A percentile compares a stretch with the other conserved stretches of the same genome.
Conservation (phyloP, 2,329 filamentous ascomycete genomes). For the Fusarium dimerum region DNA sequence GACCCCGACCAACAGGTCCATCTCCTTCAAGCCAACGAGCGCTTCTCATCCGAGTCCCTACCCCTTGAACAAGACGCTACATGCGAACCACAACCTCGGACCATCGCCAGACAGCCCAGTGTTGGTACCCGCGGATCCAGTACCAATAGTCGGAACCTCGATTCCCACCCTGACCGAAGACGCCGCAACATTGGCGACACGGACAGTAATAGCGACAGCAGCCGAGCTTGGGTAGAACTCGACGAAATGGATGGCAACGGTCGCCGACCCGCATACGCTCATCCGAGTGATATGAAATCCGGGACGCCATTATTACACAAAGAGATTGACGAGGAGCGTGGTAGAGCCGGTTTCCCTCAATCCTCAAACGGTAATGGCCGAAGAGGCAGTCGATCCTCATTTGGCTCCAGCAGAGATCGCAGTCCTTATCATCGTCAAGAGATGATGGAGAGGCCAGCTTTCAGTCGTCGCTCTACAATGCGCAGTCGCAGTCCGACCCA, state of each 20-base stretch:
- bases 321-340: constrained; percentile 33
- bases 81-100: constrained; percentile 27
- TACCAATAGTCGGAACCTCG: constrained; percentile 27
- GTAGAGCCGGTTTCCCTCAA: constrained; percentile 20
- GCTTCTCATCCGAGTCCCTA: constrained; percentile 13
- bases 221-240: constrained; percentile 19
- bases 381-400: constrained; percentile 16
- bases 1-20: constrained; percentile 24
- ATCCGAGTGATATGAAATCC: constrained; percentile 47
- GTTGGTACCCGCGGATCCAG: constrained; percentile 25
- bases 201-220: constrained; percentile 35
- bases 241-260: constrained; percentile 45
- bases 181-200: constrained; percentile 35
- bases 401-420: constrained; percentile 25
- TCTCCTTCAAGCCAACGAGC: constrained; percentile 20
- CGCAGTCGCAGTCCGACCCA: constrained; percentile 73
- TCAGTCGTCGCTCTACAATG: constrained; percentile 62
- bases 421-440: constrained; percentile 28
- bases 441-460: constrained; percentile 26
- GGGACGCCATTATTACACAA: constrained; percentile 44
- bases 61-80: constrained; percentile 27
- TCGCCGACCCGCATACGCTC: constrained; percentile 48
- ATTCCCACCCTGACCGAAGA: constrained; percentile 30
- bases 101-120: constrained; percentile 26
- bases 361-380: constrained; percentile 15